Percentiles rank a stretch among this genome's conserved stretches.
These are phyloP conservation scores for Candida germanica DNA, from an alignment of 805 yeast species.

Conservation along the genomic window DNA sequence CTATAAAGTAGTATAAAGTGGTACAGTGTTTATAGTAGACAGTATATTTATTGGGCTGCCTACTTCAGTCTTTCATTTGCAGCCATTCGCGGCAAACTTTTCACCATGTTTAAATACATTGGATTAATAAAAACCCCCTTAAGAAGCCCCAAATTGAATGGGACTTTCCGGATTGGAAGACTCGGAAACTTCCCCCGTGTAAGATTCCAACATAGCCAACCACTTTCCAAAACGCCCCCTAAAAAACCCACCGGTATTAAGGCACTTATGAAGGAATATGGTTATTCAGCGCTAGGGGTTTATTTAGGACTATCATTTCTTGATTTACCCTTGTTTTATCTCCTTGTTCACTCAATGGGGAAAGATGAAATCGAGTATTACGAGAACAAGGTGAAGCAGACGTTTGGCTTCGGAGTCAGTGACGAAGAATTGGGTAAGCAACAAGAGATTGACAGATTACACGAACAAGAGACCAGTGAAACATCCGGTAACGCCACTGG, in stretches of 20 bases:
- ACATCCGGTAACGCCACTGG: too few species aligned
- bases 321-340: conserved; percentile 81
- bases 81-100: too few species aligned
- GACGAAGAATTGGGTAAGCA: conserved; percentile 39
- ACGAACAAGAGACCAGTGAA: conserved; percentile 21
- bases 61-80: too few species aligned
- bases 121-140: conserved; percentile 1
- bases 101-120: too few species aligned
- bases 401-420: conserved; percentile 58
- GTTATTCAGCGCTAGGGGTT: conserved; percentile 86
- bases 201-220: conserved; percentile 17
- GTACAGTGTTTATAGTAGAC: too few species aligned
- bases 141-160: conserved; percentile 5
- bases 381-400: conserved; percentile 57
- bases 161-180: too few species aligned
- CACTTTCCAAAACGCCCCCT: conserved; percentile 2
- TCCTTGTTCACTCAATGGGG: conserved; percentile 83
- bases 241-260: conserved; percentile 49
- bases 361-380: conserved; percentile 71
- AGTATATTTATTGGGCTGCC: too few species aligned
- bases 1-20: too few species aligned
- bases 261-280: conserved; percentile 77
- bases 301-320: conserved; percentile 69
- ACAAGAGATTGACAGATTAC: conserved; percentile 33
- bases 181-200: too few species aligned